A percentile compares a stretch with the other conserved stretches of the same genome.
phyloP scores from a whole-genome alignment of 2,329 filamentous ascomycete species.

The Aspergillus pseudoterreus region DNA sequence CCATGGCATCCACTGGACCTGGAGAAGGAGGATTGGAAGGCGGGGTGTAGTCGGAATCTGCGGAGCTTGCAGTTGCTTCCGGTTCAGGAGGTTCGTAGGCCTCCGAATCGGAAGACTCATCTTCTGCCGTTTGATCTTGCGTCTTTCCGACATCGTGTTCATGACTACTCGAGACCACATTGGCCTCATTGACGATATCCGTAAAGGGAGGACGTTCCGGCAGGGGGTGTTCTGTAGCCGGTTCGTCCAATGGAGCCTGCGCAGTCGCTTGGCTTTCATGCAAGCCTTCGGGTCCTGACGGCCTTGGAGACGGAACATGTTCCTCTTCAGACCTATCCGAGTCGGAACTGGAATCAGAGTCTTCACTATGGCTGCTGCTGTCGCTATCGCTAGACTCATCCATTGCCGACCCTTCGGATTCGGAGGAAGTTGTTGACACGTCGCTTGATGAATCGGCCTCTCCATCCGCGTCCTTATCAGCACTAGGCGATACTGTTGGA shows the following conservation, averaged over 20 bases:
- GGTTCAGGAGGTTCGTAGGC: slow-evolving; percentile 55
- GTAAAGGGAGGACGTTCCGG: slow-evolving; percentile 5
- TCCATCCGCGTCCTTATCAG: background rate
- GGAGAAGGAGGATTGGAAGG: slow-evolving; percentile 43
- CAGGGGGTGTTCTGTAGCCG: slow-evolving; percentile 5
- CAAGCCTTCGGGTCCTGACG: too few species aligned
- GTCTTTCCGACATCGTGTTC: slow-evolving; percentile 10
- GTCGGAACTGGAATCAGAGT: slow-evolving; percentile 13
- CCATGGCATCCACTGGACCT: slow-evolving; percentile 24
- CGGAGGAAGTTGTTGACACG: slow-evolving; percentile 20
- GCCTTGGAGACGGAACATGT: too few species aligned
- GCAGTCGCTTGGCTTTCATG: slow-evolving; percentile 1
- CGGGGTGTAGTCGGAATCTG: slow-evolving; percentile 33
- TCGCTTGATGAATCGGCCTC: slow-evolving; percentile 11
- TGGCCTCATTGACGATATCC: slow-evolving; percentile 2
- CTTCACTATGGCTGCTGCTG: slow-evolving; percentile 16
- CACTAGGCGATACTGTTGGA: too few species aligned
- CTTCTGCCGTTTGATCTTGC: slow-evolving; percentile 13
- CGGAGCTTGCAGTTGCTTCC: slow-evolving; percentile 22
- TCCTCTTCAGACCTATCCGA: slow-evolving; percentile 7
- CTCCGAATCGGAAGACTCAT: slow-evolving; percentile 43
- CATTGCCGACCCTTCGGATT: slow-evolving; percentile 35
- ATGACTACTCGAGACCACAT: slow-evolving; percentile 3
- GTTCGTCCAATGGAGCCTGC: slow-evolving; percentile 1
- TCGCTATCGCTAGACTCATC: slow-evolving; percentile 34